These are phyloP conservation scores for Tetrahymena borealis DNA, from an alignment of 73 alveolate genomes.

Conservation along the genomic window DNA sequence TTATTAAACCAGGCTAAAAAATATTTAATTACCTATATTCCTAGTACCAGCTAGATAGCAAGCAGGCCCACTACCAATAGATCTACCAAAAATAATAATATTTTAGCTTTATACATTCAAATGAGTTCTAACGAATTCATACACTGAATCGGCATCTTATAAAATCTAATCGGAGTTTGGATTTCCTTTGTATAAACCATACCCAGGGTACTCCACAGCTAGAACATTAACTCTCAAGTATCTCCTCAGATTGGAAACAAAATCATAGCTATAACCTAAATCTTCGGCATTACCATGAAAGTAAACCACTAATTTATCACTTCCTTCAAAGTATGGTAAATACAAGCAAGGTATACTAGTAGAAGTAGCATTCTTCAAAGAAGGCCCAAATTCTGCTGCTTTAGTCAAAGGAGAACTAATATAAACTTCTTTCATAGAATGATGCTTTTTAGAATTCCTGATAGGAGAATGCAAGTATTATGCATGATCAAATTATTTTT, in stretches of 20 bases:
- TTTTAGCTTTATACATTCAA: slow-evolving; percentile 28
- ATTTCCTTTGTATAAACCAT: slow-evolving; percentile 68
- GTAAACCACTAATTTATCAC: slow-evolving; percentile 34
- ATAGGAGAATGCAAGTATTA: neutral
- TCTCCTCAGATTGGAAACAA: slow-evolving; percentile 51
- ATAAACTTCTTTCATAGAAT: neutral
- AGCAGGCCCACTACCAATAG: slow-evolving; percentile 77
- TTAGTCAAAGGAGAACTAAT: neutral
- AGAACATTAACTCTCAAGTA: slow-evolving; percentile 70
- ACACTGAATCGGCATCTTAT: slow-evolving; percentile 72
- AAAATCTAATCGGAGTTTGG: slow-evolving; percentile 58
- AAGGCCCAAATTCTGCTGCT: neutral
- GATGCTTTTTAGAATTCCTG: neutral
- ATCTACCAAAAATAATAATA: slow-evolving; percentile 65
- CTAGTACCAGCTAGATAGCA: slow-evolving; percentile 45
- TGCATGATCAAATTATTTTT: neutral
- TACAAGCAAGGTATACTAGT: slow-evolving; percentile 20
- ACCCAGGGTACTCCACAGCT: slow-evolving; percentile 93
- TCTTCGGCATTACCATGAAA: slow-evolving; percentile 93
- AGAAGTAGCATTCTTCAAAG: neutral
- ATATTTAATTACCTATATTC: slow-evolving; percentile 1
- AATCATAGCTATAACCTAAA: slow-evolving; percentile 53
- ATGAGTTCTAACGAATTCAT: slow-evolving; percentile 50
- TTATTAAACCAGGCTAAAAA: neutral
- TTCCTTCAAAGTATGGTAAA: neutral